Evolutionary conservation across 768 basidiomycete species (phyloP), one percentile per base, ranked within the genome.

Genomic region (Tubosaeta sp.): DNA sequence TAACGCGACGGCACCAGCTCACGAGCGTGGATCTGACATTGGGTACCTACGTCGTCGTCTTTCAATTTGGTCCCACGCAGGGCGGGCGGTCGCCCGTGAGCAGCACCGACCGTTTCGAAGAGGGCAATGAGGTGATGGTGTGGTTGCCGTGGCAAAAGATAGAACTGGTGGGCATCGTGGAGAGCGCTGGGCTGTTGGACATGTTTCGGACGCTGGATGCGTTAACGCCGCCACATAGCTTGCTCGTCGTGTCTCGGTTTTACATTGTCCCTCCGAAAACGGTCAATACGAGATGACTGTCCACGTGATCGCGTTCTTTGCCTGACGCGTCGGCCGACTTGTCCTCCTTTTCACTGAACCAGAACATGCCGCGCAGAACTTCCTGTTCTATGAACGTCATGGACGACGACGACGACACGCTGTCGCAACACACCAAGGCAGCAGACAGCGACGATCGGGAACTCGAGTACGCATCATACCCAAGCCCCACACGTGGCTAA

Each of bases 61-160:
- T 78, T 48, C 69, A 67, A 27, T 76, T 74, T 56, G 61, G 64
- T 10, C 59, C 48, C 49, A 65, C 52, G 53, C 57, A 49, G 43
- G 55, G 55, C 6, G 64, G 47, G 52, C 24, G 62, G 6, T 64
- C 65, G 11, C 51, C 59, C 6, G 59, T 76, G 50, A 69, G 72
- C 43, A 69, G 69, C 46, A 59, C 64, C 2, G 72, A 72, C 32
- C 63, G 65, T 6, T 73, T 82, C 24, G 54, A 62, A 10, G 68
- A 69, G 19, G 79, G 75, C 1, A 59, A 58, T 8, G 73, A 74
- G 2, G 63, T 81, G 12, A 65, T 69, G 47, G 47, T 41, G 7
- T 82, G 80, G 77, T 59, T 69, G 32, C 81, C 82, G 4, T 83
- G 78, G 78, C 70, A 75, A 3, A 72, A 73, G 43, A 57, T 76